Percentiles rank a stretch among this genome's conserved stretches.
These are phyloP conservation scores for Jamesozyma spencerorum DNA, from an alignment of 805 yeast species.

Conservation along the genomic window DNA sequence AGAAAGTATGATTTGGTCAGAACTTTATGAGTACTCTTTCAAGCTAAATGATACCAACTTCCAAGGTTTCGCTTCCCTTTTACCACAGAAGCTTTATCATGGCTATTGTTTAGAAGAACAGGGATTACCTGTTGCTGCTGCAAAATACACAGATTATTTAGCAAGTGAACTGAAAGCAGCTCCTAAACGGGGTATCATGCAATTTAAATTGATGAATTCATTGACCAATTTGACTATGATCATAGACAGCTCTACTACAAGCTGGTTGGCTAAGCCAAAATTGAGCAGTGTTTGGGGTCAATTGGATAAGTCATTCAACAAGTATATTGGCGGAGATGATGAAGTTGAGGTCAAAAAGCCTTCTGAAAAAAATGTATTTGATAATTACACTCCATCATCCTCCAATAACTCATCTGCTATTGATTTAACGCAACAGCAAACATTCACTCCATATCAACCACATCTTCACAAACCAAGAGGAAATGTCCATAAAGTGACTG, in stretches of 20 bases:
- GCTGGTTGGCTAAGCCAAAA: slow-evolving; percentile 76
- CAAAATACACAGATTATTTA: slow-evolving; percentile 51
- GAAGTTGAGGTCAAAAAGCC: slow-evolving; percentile 31
- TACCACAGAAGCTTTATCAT: slow-evolving; percentile 54
- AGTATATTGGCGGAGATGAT: slow-evolving; percentile 83
- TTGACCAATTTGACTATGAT: slow-evolving; percentile 37
- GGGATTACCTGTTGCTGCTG: slow-evolving; percentile 50
- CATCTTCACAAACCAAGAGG: background rate
- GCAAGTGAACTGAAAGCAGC: slow-evolving; percentile 32
- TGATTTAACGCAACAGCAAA: slow-evolving; percentile 27
- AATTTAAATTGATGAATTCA: slow-evolving; percentile 28
- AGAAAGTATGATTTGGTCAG: slow-evolving; percentile 49
- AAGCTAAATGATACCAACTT: slow-evolving; percentile 30
- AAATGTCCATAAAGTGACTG: background rate
- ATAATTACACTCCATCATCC: slow-evolving; percentile 61
- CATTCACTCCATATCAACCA: slow-evolving; percentile 17
- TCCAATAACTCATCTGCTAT: slow-evolving; percentile 45
- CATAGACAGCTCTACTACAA: slow-evolving; percentile 41
- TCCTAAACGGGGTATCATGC: slow-evolving; percentile 30
- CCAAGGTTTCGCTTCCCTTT: slow-evolving; percentile 40
- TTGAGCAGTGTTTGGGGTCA: slow-evolving; percentile 85
- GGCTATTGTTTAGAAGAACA: slow-evolving; percentile 62
- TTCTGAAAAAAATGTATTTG: slow-evolving; percentile 47
- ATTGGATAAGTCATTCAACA: slow-evolving; percentile 66
- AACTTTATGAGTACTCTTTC: slow-evolving; percentile 52